Conservation (phyloP, 192 early-diverging fungal genomes). For the Coemansia sp. region DNA sequence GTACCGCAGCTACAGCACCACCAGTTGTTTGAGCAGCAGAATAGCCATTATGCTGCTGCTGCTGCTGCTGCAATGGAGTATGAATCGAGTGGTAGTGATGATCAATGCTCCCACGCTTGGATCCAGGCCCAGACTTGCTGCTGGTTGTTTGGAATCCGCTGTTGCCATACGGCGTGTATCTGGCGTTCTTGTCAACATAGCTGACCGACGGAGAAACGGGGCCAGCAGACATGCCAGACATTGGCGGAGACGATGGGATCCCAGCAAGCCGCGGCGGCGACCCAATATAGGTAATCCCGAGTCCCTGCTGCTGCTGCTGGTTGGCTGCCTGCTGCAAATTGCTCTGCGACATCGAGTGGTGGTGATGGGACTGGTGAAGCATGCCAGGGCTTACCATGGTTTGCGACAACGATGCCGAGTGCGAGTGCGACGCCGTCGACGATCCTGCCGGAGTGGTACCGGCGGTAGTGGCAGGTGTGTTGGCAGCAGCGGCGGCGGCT, state of each 20-base stretch:
- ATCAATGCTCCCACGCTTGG: constrained; percentile 52
- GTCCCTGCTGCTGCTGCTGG: constrained; percentile 28
- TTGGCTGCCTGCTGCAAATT: constrained; percentile 12
- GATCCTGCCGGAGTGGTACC: constrained; percentile 18
- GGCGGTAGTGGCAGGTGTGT: constrained; percentile 12
- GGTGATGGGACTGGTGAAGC: constrained; percentile 37
- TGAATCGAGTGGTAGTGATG: constrained; percentile 47
- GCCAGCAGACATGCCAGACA: constrained; percentile 9
- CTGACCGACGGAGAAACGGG: constrained; percentile 33
- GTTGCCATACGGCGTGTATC: constrained; percentile 41
- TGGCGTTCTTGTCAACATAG: constrained; percentile 39
- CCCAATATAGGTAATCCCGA: constrained; percentile 42
- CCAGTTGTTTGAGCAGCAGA: neutral
- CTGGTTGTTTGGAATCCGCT: constrained; percentile 19
- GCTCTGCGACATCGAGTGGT: constrained; percentile 36
- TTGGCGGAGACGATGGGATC: constrained; percentile 40
- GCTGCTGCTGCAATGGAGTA: constrained; percentile 20
- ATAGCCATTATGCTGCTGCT: constrained; percentile 25
- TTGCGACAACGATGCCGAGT: constrained; percentile 53
- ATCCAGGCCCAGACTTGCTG: constrained; percentile 20
- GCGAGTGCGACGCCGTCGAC: constrained; percentile 42
- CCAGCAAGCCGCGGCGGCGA: constrained; percentile 36
- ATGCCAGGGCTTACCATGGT: constrained; percentile 26
- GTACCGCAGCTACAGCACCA: constrained; percentile 13
- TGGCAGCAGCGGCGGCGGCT: constrained; percentile 9